These are phyloP conservation scores for Penicillium sp. DNA, from an alignment of 2,329 filamentous ascomycete species.

Conservation along the genomic window DNA sequence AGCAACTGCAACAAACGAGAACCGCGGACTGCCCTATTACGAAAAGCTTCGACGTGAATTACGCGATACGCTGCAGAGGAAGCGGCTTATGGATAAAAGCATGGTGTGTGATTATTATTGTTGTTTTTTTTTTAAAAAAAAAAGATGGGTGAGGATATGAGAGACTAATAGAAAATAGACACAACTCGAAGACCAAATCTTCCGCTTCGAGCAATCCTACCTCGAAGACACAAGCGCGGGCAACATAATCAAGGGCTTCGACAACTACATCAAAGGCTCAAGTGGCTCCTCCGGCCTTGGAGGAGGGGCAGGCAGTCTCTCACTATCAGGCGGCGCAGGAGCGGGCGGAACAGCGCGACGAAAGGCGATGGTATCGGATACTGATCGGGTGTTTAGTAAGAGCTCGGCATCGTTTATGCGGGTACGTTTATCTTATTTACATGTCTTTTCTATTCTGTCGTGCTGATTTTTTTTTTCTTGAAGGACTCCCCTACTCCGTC, in stretches of 20 bases:
- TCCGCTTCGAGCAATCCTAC: slow-evolving; percentile 78
- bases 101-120: too few species aligned
- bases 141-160: too few species aligned
- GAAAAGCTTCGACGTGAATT: slow-evolving; percentile 67
- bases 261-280: slow-evolving; percentile 93
- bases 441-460: background rate
- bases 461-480: background rate
- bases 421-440: slow-evolving; percentile 22
- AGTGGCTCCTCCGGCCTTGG: slow-evolving; percentile 39
- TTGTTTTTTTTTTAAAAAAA: too few species aligned
- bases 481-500: slow-evolving; percentile 43
- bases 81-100: slow-evolving; percentile 59
- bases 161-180: slow-evolving; percentile 35
- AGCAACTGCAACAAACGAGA: slow-evolving; percentile 21
- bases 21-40: slow-evolving; percentile 61
- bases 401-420: slow-evolving; percentile 48
- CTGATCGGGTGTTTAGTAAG: slow-evolving; percentile 46
- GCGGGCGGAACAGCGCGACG: slow-evolving; percentile 27
- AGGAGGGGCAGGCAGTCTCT: slow-evolving; percentile 27
- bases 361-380: slow-evolving; percentile 43
- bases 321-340: slow-evolving; percentile 23
- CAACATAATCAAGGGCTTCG: slow-evolving; percentile 97
- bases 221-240: slow-evolving; percentile 82
- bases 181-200: slow-evolving; percentile 74
- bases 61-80: slow-evolving; percentile 63